Percentiles rank a stretch among this genome's conserved stretches.
phyloP scores from a whole-genome alignment of 2,329 filamentous ascomycete genomes.

The Neonectria coccinea region DNA sequence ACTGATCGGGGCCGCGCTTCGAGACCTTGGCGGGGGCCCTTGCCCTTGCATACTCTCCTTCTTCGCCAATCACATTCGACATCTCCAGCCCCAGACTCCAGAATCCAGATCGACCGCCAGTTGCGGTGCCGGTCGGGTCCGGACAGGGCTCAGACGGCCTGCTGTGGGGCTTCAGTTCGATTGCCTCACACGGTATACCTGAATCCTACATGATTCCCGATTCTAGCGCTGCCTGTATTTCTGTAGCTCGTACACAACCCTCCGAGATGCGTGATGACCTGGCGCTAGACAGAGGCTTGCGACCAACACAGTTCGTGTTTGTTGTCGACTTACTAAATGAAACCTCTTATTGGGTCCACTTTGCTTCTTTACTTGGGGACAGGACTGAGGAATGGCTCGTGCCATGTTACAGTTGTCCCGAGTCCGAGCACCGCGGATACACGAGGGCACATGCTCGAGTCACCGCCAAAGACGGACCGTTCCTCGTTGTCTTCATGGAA shows the following conservation, averaged over 20 bases:
- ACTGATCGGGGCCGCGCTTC: constrained; percentile 12
- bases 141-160: constrained; percentile 13
- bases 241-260: constrained; percentile 3
- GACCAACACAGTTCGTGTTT: constrained; percentile 34
- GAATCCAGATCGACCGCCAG: constrained; percentile 25
- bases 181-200: constrained; percentile 18
- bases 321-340: constrained; percentile 20
- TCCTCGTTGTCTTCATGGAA: neutral
- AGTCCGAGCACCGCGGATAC: neutral
- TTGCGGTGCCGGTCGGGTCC: constrained; percentile 15
- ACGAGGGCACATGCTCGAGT: constrained; percentile 5
- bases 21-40: constrained; percentile 17
- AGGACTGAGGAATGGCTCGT: constrained; percentile 22
- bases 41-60: constrained; percentile 15
- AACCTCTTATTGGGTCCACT: constrained; percentile 27
- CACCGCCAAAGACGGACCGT: neutral
- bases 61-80: constrained; percentile 18
- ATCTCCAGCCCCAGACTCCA: constrained; percentile 17
- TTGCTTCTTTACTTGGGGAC: constrained; percentile 28
- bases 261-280: constrained; percentile 31
- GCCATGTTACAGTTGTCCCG: constrained; percentile 19
- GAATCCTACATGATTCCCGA: constrained; percentile 27
- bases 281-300: constrained; percentile 30
- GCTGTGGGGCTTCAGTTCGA: constrained; percentile 21
- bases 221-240: constrained; percentile 9